Percentiles rank a stretch among this genome's conserved stretches.
These are phyloP conservation scores for Nemophila menziesii DNA, from an alignment of 257 asterid genomes.

Conservation along the genomic window DNA sequence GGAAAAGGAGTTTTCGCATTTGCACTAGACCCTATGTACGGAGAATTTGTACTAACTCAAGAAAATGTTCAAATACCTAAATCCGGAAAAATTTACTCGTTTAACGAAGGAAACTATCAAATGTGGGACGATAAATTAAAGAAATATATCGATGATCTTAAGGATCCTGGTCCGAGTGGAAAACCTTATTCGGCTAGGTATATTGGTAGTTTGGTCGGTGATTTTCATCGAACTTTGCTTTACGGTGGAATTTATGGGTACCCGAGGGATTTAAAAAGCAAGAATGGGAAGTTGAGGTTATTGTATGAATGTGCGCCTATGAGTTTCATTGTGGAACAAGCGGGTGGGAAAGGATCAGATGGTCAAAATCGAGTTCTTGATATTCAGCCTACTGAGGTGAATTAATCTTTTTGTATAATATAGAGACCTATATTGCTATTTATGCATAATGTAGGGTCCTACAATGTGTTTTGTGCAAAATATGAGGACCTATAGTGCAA, in stretches of 20 bases:
- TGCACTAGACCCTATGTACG: constrained; percentile 78
- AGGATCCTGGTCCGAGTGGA: constrained; percentile 87
- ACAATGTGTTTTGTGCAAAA: neutral
- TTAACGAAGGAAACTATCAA: constrained; percentile 88
- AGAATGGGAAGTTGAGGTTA: constrained; percentile 83
- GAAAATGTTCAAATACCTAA: constrained; percentile 68
- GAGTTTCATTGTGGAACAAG: constrained; percentile 95
- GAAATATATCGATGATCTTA: constrained; percentile 75
- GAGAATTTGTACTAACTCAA: constrained; percentile 83
- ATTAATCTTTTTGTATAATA: neutral
- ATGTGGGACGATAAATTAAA: constrained; percentile 80
- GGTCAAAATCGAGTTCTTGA: constrained; percentile 70
- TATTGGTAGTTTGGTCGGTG: constrained; percentile 90
- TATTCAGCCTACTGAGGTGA: constrained; percentile 76
- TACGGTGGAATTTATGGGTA: constrained; percentile 92
- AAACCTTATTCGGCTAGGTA: constrained; percentile 88
- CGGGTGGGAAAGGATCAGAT: constrained; percentile 92
- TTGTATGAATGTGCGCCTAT: constrained; percentile 95
- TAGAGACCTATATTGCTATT: no score
- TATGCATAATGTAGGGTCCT: no score
- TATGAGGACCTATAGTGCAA: no score
- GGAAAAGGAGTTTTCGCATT: constrained; percentile 80
- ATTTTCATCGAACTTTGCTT: constrained; percentile 65
- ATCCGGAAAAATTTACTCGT: constrained; percentile 68
- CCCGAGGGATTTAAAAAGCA: constrained; percentile 68